A percentile compares a stretch with the other conserved stretches of the same genome.
These are phyloP conservation scores for Trichoderma gracile DNA, from an alignment of 2,329 filamentous ascomycete genomes.

Conservation along the genomic window DNA sequence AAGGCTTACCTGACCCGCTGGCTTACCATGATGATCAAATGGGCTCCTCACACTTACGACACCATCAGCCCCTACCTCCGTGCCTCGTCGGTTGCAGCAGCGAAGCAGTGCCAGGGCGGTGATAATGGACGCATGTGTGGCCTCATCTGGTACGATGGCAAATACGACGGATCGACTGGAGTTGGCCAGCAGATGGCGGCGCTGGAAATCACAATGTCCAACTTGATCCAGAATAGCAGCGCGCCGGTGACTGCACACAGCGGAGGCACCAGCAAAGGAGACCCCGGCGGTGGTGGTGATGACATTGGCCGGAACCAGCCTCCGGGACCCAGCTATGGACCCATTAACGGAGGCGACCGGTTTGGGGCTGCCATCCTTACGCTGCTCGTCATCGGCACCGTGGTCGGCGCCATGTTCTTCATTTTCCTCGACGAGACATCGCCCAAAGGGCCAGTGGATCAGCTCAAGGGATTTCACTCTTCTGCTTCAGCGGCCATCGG, in stretches of 20 bases:
- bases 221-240: conserved; percentile 51
- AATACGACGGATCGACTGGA: conserved; percentile 61
- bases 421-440: conserved; percentile 52
- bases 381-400: conserved; percentile 53
- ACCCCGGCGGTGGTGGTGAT: conserved; percentile 48
- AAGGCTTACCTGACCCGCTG: conserved; percentile 64
- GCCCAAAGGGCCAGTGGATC: conserved; percentile 37
- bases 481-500: conserved; percentile 29
- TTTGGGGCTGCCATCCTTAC: conserved; percentile 69
- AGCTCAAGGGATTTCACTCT: conserved; percentile 35
- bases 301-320: conserved; percentile 46
- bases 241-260: conserved; percentile 50
- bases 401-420: conserved; percentile 56
- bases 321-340: conserved; percentile 31
- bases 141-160: conserved; percentile 57
- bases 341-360: conserved; percentile 58
- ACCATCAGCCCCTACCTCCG: conserved; percentile 55
- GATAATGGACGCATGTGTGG: conserved; percentile 60
- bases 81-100: conserved; percentile 59
- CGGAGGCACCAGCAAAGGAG: conserved; percentile 59
- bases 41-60: conserved; percentile 60
- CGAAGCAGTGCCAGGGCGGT: conserved; percentile 59
- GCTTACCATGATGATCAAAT: conserved; percentile 63
- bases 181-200: conserved; percentile 72
- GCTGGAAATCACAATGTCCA: conserved; percentile 64